Conservation (phyloP, 2,329 filamentous ascomycete species). For the Cryphonectria naterciae region DNA sequence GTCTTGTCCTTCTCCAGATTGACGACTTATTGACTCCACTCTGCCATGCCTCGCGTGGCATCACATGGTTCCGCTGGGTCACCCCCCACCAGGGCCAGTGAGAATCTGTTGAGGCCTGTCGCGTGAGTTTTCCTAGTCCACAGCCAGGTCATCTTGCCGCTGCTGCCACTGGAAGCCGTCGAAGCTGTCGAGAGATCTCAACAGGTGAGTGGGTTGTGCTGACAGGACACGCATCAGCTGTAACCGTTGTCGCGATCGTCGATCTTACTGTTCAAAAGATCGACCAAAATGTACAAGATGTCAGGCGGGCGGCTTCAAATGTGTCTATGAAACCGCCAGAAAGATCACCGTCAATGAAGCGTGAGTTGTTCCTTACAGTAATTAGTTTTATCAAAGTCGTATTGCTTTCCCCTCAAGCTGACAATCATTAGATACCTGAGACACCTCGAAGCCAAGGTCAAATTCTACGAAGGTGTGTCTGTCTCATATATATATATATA, state of each 20-base stretch:
- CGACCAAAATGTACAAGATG: conserved; percentile 42
- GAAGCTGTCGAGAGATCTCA: not conserved
- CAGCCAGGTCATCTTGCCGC: not conserved
- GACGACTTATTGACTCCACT: not conserved
- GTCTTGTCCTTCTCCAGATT: not conserved
- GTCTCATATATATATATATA: not conserved
- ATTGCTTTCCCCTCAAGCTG: not conserved
- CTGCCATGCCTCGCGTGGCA: conserved; percentile 15
- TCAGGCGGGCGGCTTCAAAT: conserved; percentile 37
- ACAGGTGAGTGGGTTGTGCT: not conserved
- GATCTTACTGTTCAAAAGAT: conserved; percentile 44
- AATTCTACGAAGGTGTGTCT: conserved; percentile 36
- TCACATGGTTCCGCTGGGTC: conserved; percentile 2
- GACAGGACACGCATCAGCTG: conserved; percentile 34
- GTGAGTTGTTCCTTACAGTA: conserved; percentile 29
- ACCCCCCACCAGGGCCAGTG: not conserved
- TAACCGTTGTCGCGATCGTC: conserved; percentile 40
- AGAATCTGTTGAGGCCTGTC: conserved; percentile 22
- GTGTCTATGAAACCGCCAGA: conserved; percentile 42
- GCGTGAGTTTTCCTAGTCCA: conserved; percentile 22
- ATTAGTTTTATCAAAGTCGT: not conserved
- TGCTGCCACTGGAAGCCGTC: too few relatives aligned
- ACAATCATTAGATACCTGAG: conserved; percentile 37
- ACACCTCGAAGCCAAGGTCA: conserved; percentile 40
- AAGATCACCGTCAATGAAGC: conserved; percentile 42